phyloP scores from a whole-genome alignment of 352 stramenopile genomes.

The Elongisporangium senticosum region DNA sequence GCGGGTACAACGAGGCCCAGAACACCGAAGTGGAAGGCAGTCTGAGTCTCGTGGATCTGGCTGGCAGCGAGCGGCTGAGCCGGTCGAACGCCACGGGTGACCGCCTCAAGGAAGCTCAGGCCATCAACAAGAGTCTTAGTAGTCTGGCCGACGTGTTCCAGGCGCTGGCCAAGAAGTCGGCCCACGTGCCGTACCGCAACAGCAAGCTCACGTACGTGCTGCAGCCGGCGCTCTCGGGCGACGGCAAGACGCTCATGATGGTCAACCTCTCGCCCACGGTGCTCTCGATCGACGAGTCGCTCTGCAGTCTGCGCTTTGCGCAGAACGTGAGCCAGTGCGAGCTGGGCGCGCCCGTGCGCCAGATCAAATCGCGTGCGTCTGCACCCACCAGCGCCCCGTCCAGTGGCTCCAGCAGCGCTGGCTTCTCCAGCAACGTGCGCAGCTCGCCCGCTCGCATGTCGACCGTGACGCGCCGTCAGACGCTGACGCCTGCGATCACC shows the following conservation, averaged over 20 bases:
- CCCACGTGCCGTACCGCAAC: constrained; percentile 97
- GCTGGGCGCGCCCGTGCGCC: constrained; percentile 90
- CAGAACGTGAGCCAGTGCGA: constrained; percentile 97
- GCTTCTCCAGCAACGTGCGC: constrained; percentile 7
- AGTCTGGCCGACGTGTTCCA: constrained; percentile 98
- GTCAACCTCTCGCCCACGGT: constrained; percentile 98
- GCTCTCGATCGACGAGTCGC: constrained; percentile 93
- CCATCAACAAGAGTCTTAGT: constrained; percentile 99
- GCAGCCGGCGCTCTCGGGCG: constrained; percentile 96
- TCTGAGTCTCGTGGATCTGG: constrained; percentile 91
- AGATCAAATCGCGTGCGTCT: constrained; percentile 65
- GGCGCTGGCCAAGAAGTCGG: constrained; percentile 93
- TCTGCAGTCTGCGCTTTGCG: constrained; percentile 98
- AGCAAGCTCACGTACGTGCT: constrained; percentile 99
- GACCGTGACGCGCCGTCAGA: constrained; percentile 7
- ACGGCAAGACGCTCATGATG: constrained; percentile 99
- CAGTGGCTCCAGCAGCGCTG: constrained; percentile 1
- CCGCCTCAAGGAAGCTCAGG: constrained; percentile 95
- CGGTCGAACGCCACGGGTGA: constrained; percentile 88
- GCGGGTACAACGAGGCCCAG: constrained; percentile 81
- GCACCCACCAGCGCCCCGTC: constrained; percentile 15
- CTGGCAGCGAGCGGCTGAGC: constrained; percentile 96
- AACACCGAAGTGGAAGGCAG: constrained; percentile 89
- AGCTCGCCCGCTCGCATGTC: constrained; percentile 21
- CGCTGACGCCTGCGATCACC: background rate